phyloP scores from a whole-genome alignment of 345 rosid genomes.

The Lumnitzera racemosa region DNA sequence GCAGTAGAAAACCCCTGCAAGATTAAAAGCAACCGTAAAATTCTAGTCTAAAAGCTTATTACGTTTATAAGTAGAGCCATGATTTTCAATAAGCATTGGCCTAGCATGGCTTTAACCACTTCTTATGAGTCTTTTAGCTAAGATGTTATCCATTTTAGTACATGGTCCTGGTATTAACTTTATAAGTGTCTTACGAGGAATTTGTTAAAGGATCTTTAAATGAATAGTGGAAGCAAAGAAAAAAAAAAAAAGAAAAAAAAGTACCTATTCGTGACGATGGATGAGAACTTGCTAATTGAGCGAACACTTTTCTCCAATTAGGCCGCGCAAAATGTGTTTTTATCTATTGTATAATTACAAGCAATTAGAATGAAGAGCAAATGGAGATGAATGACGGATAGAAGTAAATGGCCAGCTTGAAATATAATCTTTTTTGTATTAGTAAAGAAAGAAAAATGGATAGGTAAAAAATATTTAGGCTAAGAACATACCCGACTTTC shows the following conservation, averaged over 20 bases:
- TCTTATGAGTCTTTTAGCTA: background rate
- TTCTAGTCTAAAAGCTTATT: too few species aligned
- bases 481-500: constrained; percentile 50
- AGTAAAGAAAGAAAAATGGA: too few species aligned
- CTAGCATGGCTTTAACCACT: too few species aligned
- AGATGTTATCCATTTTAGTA: background rate
- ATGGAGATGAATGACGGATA: background rate
- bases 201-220: background rate
- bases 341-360: constrained; percentile 37
- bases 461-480: too few species aligned
- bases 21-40: background rate
- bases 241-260: background rate
- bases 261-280: constrained; percentile 63
- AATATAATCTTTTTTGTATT: too few species aligned
- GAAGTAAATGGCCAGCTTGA: background rate
- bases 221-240: background rate
- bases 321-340: constrained; percentile 93
- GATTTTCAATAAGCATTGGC: too few species aligned
- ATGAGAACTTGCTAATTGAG: constrained; percentile 47
- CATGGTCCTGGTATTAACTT: background rate
- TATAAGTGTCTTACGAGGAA: too few species aligned
- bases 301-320: constrained; percentile 85
- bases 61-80: too few species aligned
- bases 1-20: constrained; percentile 88
- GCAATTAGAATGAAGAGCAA: background rate